A percentile compares a stretch with the other conserved stretches of the same genome.
phyloP scores from a whole-genome alignment of 306 rosid species.

The Fragaria iinumae region DNA sequence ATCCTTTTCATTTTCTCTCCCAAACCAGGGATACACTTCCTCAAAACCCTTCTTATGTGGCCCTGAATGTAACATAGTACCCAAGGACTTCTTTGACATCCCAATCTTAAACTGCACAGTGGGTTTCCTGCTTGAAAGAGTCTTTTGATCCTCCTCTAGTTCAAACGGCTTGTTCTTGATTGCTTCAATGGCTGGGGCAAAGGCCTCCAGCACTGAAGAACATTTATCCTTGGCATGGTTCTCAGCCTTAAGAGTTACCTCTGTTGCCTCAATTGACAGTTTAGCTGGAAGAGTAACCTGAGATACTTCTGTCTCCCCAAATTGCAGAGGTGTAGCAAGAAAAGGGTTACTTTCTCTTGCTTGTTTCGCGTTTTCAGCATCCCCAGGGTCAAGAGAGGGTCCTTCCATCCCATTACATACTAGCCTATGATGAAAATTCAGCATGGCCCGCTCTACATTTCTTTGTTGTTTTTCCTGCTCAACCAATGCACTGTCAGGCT shows the following conservation, averaged over 20 bases:
- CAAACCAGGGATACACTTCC: constrained; percentile 47
- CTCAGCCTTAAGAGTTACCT: constrained; percentile 34
- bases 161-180: constrained; percentile 42
- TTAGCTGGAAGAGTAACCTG: constrained; percentile 55
- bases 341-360: constrained; percentile 65
- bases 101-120: constrained; percentile 73
- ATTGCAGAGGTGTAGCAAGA: constrained; percentile 63
- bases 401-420: constrained; percentile 48
- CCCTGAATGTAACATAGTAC: constrained; percentile 40
- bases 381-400: constrained; percentile 36
- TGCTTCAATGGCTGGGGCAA: constrained; percentile 80
- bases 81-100: constrained; percentile 46
- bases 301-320: constrained; percentile 73
- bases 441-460: constrained; percentile 37
- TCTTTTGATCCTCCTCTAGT: constrained; percentile 44
- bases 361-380: constrained; percentile 48
- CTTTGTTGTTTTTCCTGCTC: constrained; percentile 51
- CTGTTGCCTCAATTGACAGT: constrained; percentile 35
- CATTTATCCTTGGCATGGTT: constrained; percentile 41
- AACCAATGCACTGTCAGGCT: constrained; percentile 31
- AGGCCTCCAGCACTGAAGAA: constrained; percentile 60
- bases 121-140: constrained; percentile 45
- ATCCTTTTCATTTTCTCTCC: constrained; percentile 58
- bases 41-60: constrained; percentile 41
- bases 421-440: constrained; percentile 54